A percentile compares a stretch with the other conserved stretches of the same genome.
These are phyloP conservation scores for Gnetum montanum DNA, from an alignment of 75 land plant genomes.

Conservation along the genomic window DNA sequence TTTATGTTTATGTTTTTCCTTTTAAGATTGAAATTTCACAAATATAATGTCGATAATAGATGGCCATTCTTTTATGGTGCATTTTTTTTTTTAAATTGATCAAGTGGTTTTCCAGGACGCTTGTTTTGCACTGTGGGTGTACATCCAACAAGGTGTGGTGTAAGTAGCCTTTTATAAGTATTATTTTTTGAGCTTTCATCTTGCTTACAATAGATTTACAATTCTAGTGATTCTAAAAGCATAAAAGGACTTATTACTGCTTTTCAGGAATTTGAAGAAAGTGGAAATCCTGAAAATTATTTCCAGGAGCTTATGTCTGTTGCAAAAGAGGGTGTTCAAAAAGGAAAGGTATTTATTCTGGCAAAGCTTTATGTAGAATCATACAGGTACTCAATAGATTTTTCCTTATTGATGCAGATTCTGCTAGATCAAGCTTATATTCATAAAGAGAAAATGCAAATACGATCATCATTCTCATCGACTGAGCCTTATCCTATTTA, in stretches of 20 bases:
- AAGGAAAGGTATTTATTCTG: conserved; percentile 63
- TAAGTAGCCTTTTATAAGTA: no score
- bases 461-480: background rate
- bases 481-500: no score
- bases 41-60: no score
- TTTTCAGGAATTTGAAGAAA: conserved; percentile 84
- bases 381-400: background rate
- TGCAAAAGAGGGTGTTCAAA: conserved; percentile 69
- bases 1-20: no score
- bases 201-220: background rate
- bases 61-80: no score
- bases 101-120: conserved; percentile 36
- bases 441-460: background rate
- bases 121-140: conserved; percentile 96
- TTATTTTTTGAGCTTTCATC: background rate
- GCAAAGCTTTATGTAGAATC: background rate
- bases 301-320: conserved; percentile 63
- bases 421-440: no score
- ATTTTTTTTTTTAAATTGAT: no score
- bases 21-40: no score
- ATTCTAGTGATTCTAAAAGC: background rate
- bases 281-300: conserved; percentile 79
- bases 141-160: conserved; percentile 94
- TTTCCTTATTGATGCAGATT: background rate
- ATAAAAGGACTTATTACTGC: background rate